Conservation (phyloP, 257 asterid genomes). For the Solanum sitiens region DNA sequence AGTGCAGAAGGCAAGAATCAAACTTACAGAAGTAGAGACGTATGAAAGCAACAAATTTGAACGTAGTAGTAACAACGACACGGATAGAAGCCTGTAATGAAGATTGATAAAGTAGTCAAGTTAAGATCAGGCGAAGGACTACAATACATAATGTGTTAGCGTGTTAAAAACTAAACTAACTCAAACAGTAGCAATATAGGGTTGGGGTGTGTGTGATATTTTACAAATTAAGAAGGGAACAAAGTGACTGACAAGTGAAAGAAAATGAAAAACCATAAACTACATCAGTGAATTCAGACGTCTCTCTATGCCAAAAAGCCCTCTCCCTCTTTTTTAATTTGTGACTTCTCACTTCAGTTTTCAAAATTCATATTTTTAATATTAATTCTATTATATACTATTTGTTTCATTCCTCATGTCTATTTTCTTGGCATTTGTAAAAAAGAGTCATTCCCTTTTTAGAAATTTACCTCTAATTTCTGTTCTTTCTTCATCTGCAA, state of each 20-base stretch:
- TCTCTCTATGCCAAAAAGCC: conserved; percentile 5
- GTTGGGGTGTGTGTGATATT: background rate
- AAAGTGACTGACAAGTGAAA: conserved; percentile 20
- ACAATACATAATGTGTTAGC: background rate
- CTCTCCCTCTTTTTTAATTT: background rate
- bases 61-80: no score
- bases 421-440: background rate
- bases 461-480: conserved; percentile 15
- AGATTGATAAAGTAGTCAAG: no score
- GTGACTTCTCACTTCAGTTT: background rate
- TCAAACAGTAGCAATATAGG: background rate
- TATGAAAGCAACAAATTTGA: no score
- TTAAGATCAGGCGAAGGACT: no score
- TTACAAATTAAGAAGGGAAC: conserved; percentile 15
- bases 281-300: conserved; percentile 16
- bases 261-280: conserved; percentile 32
- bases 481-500: conserved; percentile 5
- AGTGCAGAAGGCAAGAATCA: no score
- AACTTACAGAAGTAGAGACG: no score
- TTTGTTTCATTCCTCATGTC: background rate
- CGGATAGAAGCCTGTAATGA: no score
- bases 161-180: background rate
- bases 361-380: background rate
- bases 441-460: conserved; percentile 21
- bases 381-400: background rate